Conservation (phyloP, 2,329 filamentous ascomycete species). For the Rhexocercosporidium sp. region DNA sequence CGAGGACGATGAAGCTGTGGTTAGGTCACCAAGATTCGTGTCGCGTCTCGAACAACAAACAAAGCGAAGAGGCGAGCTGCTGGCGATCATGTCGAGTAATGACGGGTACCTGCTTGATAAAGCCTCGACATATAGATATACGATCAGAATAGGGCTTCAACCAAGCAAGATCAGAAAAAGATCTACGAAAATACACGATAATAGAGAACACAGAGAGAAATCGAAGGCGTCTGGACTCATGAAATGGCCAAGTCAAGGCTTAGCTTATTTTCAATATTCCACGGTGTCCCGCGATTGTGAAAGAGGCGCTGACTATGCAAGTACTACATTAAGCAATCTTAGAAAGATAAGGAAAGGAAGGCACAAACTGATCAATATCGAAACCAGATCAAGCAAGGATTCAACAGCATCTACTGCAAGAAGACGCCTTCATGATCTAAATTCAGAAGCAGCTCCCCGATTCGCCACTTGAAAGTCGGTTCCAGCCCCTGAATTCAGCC, state of each 20-base stretch:
- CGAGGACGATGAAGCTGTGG: background rate
- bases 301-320: background rate
- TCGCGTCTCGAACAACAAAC: background rate
- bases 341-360: background rate
- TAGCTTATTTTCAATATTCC: background rate
- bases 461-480: background rate
- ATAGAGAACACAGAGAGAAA: background rate
- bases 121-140: background rate
- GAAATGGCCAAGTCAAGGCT: background rate
- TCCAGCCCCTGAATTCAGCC: background rate
- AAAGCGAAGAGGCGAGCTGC: background rate
- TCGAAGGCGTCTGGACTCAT: background rate
- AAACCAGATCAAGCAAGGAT: background rate
- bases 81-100: background rate
- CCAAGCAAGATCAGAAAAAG: background rate
- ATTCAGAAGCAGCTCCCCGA: constrained; percentile 6
- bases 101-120: constrained; percentile 3
- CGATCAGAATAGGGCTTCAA: background rate
- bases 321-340: background rate
- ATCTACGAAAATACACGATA: background rate
- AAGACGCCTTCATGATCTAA: background rate
- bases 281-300: background rate
- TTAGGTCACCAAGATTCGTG: background rate
- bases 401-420: background rate
- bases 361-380: background rate